Evolutionary conservation across 768 basidiomycete genomes (phyloP).

Genomic region (Naematelia aurantialba): DNA sequence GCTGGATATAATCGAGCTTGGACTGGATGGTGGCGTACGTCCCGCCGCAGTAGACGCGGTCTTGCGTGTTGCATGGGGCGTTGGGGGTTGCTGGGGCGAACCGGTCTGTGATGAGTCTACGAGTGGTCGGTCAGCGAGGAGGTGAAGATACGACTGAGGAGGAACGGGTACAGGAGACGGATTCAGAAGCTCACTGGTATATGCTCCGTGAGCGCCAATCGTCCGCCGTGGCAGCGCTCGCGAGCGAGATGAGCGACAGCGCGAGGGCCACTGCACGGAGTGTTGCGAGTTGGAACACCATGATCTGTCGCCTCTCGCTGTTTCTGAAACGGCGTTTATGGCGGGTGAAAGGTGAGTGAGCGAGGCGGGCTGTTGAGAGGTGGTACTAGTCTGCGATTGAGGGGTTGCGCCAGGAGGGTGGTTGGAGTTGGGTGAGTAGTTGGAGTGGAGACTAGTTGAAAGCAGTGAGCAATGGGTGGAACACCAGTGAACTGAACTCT

Average conservation of each 20-base stretch:
- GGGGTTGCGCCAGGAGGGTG: no score
- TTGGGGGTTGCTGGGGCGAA: conserved; percentile 41
- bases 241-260: conserved; percentile 6
- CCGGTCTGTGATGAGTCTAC: conserved; percentile 50
- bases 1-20: conserved; percentile 50
- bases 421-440: no score
- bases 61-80: conserved; percentile 28
- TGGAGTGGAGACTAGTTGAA: no score
- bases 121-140: not conserved
- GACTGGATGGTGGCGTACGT: conserved; percentile 37
- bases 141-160: not conserved
- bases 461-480: no score
- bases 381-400: no score
- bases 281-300: conserved; percentile 6
- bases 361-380: no score
- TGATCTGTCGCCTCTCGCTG: no score
- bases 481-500: no score
- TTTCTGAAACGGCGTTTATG: no score
- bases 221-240: conserved; percentile 31
- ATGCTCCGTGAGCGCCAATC: conserved; percentile 38
- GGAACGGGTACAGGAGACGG: not conserved
- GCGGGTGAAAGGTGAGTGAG: no score
- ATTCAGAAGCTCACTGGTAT: conserved; percentile 31
- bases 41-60: conserved; percentile 46
- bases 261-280: conserved; percentile 25